These are phyloP conservation scores for Xanthoconium separans DNA, from an alignment of 1,284 basidiomycete species.

Conservation along the genomic window DNA sequence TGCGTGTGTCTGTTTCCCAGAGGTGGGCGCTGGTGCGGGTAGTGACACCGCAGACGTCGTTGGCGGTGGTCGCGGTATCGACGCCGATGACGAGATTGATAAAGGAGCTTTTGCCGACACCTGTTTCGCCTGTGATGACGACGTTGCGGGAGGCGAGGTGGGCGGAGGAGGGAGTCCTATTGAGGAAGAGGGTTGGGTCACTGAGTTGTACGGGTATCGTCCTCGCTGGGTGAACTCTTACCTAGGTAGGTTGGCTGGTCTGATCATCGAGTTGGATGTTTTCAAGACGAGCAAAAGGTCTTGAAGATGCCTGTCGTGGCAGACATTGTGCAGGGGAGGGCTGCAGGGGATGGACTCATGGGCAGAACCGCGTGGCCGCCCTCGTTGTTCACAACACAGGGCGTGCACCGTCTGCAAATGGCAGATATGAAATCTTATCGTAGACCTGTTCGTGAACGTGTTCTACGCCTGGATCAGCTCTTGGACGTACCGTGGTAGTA, in stretches of 20 bases:
- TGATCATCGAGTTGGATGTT: constrained; percentile 1
- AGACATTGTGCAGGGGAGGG: not conserved
- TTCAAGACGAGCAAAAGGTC: not conserved
- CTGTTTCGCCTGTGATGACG: constrained; percentile 27
- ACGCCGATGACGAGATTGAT: constrained; percentile 25
- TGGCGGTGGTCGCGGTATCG: constrained; percentile 15
- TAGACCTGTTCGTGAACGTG: too few species aligned
- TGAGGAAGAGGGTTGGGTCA: not conserved
- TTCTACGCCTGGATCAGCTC: too few species aligned
- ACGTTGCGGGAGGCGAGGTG: constrained; percentile 21
- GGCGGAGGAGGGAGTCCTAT: not conserved
- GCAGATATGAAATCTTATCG: not conserved
- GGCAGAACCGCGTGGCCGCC: constrained; percentile 1
- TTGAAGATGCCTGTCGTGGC: not conserved
- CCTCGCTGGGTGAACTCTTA: not conserved
- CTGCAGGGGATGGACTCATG: constrained; percentile 6
- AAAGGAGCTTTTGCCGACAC: constrained; percentile 31
- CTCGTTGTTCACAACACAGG: constrained; percentile 12
- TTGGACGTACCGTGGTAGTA: too few species aligned
- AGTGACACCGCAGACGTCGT: constrained; percentile 29
- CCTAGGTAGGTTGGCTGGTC: constrained; percentile 7
- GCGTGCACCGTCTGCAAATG: not conserved
- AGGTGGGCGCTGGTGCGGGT: constrained; percentile 6
- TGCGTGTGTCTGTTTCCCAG: constrained; percentile 19
- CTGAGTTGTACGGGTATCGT: not conserved